These are phyloP conservation scores for Pleurozium schreberi DNA, from an alignment of 225 moss, liverwort and hornwort species.

Conservation along the genomic window DNA sequence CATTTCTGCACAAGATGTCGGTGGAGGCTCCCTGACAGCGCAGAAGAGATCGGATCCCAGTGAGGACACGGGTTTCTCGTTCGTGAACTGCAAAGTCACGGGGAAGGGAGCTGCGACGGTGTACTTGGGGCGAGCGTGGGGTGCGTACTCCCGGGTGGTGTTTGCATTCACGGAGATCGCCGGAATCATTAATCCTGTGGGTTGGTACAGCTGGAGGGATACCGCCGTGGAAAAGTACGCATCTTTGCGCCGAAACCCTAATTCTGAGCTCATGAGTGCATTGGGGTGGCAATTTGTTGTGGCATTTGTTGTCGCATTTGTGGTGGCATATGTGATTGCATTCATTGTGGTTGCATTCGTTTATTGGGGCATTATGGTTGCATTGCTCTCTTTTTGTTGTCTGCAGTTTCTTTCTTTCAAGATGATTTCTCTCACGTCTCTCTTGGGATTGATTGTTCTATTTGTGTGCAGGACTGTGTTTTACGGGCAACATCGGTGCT, in stretches of 20 bases:
- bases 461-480: conserved; percentile 18
- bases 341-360: not conserved
- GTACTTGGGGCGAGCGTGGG: conserved; percentile 53
- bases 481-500: conserved; percentile 42
- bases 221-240: conserved; percentile 14
- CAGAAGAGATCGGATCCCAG: conserved; percentile 23
- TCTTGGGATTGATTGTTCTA: not conserved
- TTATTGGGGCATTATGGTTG: no score
- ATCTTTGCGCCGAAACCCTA: not conserved
- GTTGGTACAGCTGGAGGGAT: conserved; percentile 36
- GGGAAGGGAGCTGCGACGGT: conserved; percentile 23
- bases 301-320: not conserved
- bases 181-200: conserved; percentile 28
- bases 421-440: not conserved
- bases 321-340: not conserved
- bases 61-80: conserved; percentile 40
- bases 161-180: conserved; percentile 32
- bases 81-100: conserved; percentile 39
- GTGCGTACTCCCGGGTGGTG: conserved; percentile 37
- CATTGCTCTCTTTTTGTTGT: not conserved
- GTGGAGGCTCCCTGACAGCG: conserved; percentile 32
- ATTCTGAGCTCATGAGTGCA: not conserved
- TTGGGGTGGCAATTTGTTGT: not conserved
- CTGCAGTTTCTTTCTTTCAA: not conserved
- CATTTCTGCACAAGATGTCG: not conserved